These are phyloP conservation scores for Leccinum rimulosum DNA, from an alignment of 768 basidiomycete genomes.

Conservation along the genomic window DNA sequence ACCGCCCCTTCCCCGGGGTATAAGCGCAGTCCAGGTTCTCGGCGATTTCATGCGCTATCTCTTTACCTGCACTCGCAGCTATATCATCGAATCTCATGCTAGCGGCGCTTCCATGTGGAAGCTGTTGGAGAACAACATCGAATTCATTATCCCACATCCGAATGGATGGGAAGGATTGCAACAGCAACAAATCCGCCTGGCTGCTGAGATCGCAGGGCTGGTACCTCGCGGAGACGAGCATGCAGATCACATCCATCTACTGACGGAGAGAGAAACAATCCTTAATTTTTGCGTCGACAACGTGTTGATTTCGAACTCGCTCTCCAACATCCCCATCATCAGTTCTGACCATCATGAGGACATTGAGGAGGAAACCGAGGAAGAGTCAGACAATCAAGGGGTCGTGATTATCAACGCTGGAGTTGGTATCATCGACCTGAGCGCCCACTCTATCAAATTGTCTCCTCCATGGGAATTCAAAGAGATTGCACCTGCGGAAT, in stretches of 20 bases:
- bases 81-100: conserved; percentile 25
- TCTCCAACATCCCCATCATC: conserved; percentile 8
- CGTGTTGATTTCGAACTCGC: conserved; percentile 35
- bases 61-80: conserved; percentile 20
- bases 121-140: conserved; percentile 19
- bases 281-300: conserved; percentile 40
- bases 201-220: conserved; percentile 26
- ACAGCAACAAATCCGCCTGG: conserved; percentile 29
- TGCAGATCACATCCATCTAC: conserved; percentile 20
- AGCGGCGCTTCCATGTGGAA: conserved; percentile 27
- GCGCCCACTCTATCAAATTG: conserved; percentile 32
- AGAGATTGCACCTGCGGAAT: conserved; percentile 34
- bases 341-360: neutral
- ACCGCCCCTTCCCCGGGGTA: conserved; percentile 23
- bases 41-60: conserved; percentile 31
- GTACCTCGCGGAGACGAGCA: conserved; percentile 14
- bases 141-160: conserved; percentile 29
- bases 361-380: conserved; percentile 2
- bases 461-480: conserved; percentile 26
- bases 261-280: conserved; percentile 29
- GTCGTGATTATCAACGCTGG: conserved; percentile 46
- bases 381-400: conserved; percentile 18
- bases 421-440: conserved; percentile 40
- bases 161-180: conserved; percentile 34
- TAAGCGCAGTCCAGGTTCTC: conserved; percentile 20